Percentiles rank a stretch among this genome's conserved stretches.
These are phyloP conservation scores for Tribonema minus DNA, from an alignment of 108 stramenopile genomes.

Conservation along the genomic window DNA sequence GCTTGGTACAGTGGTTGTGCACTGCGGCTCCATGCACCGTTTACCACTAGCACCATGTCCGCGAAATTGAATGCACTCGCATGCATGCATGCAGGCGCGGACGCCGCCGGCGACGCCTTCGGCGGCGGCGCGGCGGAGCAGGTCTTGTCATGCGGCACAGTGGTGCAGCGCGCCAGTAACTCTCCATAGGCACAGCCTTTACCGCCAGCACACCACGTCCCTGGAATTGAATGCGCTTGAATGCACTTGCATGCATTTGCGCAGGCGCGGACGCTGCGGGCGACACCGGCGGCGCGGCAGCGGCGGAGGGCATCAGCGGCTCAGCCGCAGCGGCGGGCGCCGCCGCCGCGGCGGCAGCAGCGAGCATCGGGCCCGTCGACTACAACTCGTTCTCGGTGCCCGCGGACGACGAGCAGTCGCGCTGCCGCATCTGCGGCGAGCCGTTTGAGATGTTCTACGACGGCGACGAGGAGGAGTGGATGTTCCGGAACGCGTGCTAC, in stretches of 20 bases:
- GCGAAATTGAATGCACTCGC: too few relatives aligned
- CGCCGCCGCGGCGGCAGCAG: neutral
- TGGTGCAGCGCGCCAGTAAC: neutral
- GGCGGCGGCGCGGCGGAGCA: neutral
- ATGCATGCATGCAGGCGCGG: too few relatives aligned
- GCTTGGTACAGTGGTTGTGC: too few relatives aligned
- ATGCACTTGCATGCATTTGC: too few relatives aligned
- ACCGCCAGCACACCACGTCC: too few relatives aligned
- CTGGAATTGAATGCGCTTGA: too few relatives aligned
- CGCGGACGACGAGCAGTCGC: conserved; percentile 18
- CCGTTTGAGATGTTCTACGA: conserved; percentile 34
- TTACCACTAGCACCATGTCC: too few relatives aligned
- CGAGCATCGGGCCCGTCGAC: neutral
- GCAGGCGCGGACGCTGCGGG: neutral
- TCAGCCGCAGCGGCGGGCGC: neutral
- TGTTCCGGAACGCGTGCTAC: conserved; percentile 35
- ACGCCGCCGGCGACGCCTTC: neutral
- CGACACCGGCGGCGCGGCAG: neutral
- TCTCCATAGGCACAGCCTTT: too few relatives aligned
- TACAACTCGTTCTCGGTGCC: conserved; percentile 20
- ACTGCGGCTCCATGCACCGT: too few relatives aligned
- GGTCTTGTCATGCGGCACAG: too few relatives aligned
- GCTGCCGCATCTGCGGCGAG: conserved; percentile 30
- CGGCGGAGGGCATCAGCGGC: conserved; percentile 5
- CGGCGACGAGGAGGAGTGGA: conserved; percentile 40